phyloP scores from a whole-genome alignment of 2,329 filamentous ascomycete genomes.

The Pestalotiopsis sp. region DNA sequence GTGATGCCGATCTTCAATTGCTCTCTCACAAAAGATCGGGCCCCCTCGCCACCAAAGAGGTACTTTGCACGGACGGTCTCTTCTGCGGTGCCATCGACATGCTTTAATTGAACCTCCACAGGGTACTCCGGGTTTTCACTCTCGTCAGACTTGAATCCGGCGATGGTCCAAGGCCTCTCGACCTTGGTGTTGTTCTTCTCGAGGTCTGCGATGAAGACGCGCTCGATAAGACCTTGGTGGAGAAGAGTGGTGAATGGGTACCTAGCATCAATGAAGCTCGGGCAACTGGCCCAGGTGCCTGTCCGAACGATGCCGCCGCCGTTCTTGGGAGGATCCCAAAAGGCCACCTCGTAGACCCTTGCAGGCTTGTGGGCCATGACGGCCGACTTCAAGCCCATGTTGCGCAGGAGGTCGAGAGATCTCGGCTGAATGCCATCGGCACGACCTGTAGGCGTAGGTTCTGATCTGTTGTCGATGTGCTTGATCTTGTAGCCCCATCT shows the following conservation, averaged over 20 bases:
- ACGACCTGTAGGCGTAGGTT: constrained; percentile 82
- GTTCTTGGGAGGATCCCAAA: constrained; percentile 66
- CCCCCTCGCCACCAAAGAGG: constrained; percentile 71
- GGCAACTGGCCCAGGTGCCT: constrained; percentile 84
- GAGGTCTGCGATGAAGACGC: constrained; percentile 68
- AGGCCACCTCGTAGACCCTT: constrained; percentile 78
- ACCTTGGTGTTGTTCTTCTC: constrained; percentile 61
- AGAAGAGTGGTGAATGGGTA: constrained; percentile 72
- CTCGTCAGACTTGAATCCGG: constrained; percentile 61
- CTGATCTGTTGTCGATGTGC: constrained; percentile 87
- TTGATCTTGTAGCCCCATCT: constrained; percentile 95
- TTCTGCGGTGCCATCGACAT: constrained; percentile 70
- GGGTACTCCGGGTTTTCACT: constrained; percentile 66
- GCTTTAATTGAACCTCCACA: constrained; percentile 75
- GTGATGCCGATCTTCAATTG: constrained; percentile 71
- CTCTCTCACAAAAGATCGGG: constrained; percentile 65
- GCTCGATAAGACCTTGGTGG: constrained; percentile 73
- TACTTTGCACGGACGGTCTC: constrained; percentile 73
- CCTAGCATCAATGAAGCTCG: constrained; percentile 75
- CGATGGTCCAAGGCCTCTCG: constrained; percentile 67
- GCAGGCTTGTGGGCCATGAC: constrained; percentile 89
- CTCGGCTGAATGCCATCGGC: constrained; percentile 92
- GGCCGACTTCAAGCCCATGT: constrained; percentile 84
- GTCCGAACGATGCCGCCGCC: constrained; percentile 63
- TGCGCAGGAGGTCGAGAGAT: constrained; percentile 82